Base-by-base conservation (phyloP, 2,329 filamentous ascomycete species). In the Waltergamsia citrina region DNA sequence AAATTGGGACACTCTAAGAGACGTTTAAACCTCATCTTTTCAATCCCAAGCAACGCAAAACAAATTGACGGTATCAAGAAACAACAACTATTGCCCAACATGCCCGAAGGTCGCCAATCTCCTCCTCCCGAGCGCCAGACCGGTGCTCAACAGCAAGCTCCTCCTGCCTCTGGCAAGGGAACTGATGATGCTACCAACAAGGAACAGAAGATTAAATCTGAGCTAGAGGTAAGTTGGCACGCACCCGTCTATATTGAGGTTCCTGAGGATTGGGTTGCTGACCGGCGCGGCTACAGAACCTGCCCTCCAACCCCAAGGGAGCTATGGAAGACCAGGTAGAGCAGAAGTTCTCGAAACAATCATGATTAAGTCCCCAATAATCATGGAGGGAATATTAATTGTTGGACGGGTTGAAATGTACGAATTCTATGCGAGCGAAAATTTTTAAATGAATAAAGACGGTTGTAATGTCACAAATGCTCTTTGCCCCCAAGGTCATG, bases 51-150 rank as follows among this genome's bases (percentile, higher is more conserved):
- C n/a, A n/a, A n/a, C n/a, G n/a, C n/a, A n/a, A n/a, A n/a, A n/a
- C n/a, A n/a, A n/a, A n/a, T n/a, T n/a, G n/a, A n/a, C n/a, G n/a
- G n/a, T n/a, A n/a, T n/a, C n/a, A n/a, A n/a, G n/a, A n/a, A 10
- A 35, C 9, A 22, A 35, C 25, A 15, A 18, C 15, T 14, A 29
- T 17, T 8, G 21, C 7, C 18, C 28, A 77, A 43, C 50, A 85
- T 86, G 81, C 78, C 82, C 51, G 59, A 72, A 59, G 82, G 84
- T 55, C 78, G 79, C 52, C 73, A 94, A 61, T 94, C 86, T 21
- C 87, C 86, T 41, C 63, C 78, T 34, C 83, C 84, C 19, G 77
- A 84, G 62, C 53, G 56, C 44, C 83, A 85, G 60, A 62, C 67
- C 24, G 78, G 73, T 39, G 59, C 65, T 36, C 85, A 92, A 62